Evolutionary conservation across 2,329 filamentous ascomycete genomes (phyloP).

Genomic region (Claviceps digitariae): DNA sequence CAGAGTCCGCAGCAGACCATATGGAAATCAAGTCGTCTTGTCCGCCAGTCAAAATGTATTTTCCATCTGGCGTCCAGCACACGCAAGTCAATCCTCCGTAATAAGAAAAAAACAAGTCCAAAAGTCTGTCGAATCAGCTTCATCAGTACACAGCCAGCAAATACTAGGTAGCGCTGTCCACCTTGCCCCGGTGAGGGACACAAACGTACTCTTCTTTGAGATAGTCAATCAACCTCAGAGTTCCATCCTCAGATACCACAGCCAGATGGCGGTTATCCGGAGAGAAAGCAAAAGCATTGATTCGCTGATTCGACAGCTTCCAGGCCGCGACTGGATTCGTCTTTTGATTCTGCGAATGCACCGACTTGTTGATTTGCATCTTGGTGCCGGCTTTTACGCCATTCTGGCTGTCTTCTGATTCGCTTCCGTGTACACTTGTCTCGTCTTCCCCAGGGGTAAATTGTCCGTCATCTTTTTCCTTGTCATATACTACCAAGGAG

Average conservation of each 20-base stretch:
- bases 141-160: conserved; percentile 5
- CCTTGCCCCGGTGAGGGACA: background rate
- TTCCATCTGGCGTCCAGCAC: conserved; percentile 94
- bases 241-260: conserved; percentile 83
- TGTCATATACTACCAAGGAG: conserved; percentile 85
- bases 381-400: conserved; percentile 23
- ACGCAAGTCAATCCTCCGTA: conserved; percentile 89
- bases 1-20: conserved; percentile 75
- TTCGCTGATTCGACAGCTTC: conserved; percentile 82
- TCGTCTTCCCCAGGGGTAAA: conserved; percentile 58
- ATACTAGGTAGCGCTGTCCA: background rate
- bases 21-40: conserved; percentile 95
- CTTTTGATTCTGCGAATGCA: conserved; percentile 88
- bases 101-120: conserved; percentile 79
- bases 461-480: conserved; percentile 81
- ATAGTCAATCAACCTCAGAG: conserved; percentile 81
- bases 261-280: conserved; percentile 79
- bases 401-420: conserved; percentile 23
- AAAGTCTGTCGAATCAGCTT: conserved; percentile 39
- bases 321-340: conserved; percentile 83
- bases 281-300: conserved; percentile 86
- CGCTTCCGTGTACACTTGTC: conserved; percentile 52
- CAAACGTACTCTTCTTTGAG: conserved; percentile 65
- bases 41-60: conserved; percentile 88
- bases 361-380: conserved; percentile 74